Base-by-base conservation (phyloP, 805 yeast species). In the Saturnispora zaruensis region DNA sequence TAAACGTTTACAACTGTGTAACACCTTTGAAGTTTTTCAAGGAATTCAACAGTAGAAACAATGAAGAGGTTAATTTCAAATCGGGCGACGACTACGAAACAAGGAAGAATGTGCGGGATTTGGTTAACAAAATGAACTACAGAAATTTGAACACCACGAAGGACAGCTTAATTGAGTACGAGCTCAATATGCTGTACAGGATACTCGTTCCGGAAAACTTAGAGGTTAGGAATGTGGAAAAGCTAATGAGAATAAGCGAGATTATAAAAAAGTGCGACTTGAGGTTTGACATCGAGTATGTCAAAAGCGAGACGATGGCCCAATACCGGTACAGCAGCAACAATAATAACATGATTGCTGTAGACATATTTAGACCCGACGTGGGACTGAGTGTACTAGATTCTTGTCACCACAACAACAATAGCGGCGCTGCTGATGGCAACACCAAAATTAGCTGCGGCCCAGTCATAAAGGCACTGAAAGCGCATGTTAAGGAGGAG, bases 1-100 rank as follows among this genome's bases (percentile, higher is more conserved):
- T 62, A 9, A 43, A 49, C 5, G 48, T 48, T 21, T 89, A 87
- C 58, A 70, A 75, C 4, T 66, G 82, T 0, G 67, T 76, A 20
- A 77, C 81, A 0, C 77, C 82, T 0, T 60, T 84, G 59, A 84
- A 81, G 49, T 78, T 81, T 54, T 84, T 78, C 73, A 70, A 75
- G 18, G 65, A 76, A 48, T 89, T 84, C 66, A 77, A 81, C 59
- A 89, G 82, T 55, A 70, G 78, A 40, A 72, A 71, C 11, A 53
- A 50, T 33, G 32, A 50, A 28, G 49, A 53, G 28, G 44, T 52
- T 23, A 56, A 51, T 25, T 60, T 56, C 43, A 55, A 53, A 46
- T 52, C 70, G 5, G 73, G 70, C 43, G 75, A 71, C 55, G 70
- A 67, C 50, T 65, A 57, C 50, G 82, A 77, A 48, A 32, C 52